Evolutionary conservation across 2,329 filamentous ascomycete species (phyloP), one percentile per base, ranked within the genome.

Genomic region (Neonectria punicea): DNA sequence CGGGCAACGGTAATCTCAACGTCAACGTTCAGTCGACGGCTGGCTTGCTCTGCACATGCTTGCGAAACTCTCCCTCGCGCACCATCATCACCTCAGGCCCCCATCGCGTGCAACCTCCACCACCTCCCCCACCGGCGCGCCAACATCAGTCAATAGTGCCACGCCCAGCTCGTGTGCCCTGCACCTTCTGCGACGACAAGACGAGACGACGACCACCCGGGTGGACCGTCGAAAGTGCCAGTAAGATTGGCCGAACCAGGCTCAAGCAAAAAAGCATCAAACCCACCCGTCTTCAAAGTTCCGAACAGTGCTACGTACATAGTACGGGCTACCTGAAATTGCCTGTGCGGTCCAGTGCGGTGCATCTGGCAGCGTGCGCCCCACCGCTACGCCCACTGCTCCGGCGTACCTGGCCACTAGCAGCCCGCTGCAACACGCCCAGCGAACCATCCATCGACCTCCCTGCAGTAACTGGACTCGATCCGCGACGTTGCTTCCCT

Each of bases 401-500:
- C 67, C 65, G 61, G 58, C 68, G 58, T 68, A 61, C 65, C 65
- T 64, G 67, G 41, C 39, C 39, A 43, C 39, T 18, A 18, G 39
- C 16, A 18, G 39, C n/a, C 39, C n/a, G n/a, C 36, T 39, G 36
- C 36, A 39, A n/a, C 14, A 39, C 36, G 14, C 57, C 64, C 50
- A 64, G 68, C 63, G 65, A 68, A 71, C 69, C 73, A 61, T 61
- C 66, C 66, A 50, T 61, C 63, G 62, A 56, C 60, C 73, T 69
- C 74, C 74, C 74, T 74, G 73, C 67, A 70, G 67, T 67, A 60
- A 58, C 61, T 69, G 65, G 60, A 63, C 30, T 69, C 67, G 60
- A 65, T 71, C 68, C 72, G 71, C 70, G 72, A 73, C 71, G 65
- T 68, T 74, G 66, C 68, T 73, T 70, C 65, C 71, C 65, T 74